Percentiles rank a stretch among this genome's conserved stretches.
Conservation (phyloP, 805 yeast genomes). For the Candida railenensis region DNA sequence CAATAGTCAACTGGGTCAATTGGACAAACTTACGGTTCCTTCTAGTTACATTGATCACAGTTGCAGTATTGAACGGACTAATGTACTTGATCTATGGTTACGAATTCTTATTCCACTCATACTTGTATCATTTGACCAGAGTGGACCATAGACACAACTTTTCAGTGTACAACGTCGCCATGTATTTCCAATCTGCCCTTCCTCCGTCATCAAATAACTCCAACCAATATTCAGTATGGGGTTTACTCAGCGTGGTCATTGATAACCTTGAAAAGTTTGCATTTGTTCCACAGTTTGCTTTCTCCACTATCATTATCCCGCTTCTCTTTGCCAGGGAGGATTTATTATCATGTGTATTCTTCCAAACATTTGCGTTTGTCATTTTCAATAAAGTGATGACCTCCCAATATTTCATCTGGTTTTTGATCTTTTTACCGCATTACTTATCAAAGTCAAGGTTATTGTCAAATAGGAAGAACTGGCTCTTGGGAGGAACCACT, state of each 20-base stretch:
- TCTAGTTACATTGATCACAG: conserved; percentile 39
- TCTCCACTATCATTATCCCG: conserved; percentile 64
- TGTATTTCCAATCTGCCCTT: conserved; percentile 59
- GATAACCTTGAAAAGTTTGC: conserved; percentile 54
- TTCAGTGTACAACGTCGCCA: conserved; percentile 75
- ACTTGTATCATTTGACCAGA: conserved; percentile 77
- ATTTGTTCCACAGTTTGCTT: conserved; percentile 75
- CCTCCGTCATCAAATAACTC: conserved; percentile 1
- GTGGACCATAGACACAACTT: conserved; percentile 95
- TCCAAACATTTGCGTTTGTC: conserved; percentile 46
- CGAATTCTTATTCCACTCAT: conserved; percentile 75
- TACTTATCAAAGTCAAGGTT: conserved; percentile 49
- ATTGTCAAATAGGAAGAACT: conserved; percentile 15
- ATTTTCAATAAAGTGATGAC: conserved; percentile 65
- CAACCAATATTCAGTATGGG: neutral
- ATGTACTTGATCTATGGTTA: conserved; percentile 74
- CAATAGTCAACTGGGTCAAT: conserved; percentile 41
- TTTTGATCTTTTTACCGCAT: conserved; percentile 78
- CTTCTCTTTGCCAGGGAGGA: conserved; percentile 31
- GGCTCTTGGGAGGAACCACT: conserved; percentile 38
- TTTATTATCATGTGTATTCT: conserved; percentile 32
- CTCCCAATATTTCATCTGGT: conserved; percentile 96
- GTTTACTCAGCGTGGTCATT: neutral
- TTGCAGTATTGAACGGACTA: conserved; percentile 45
- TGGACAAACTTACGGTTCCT: conserved; percentile 23